Base-by-base conservation (phyloP, 805 yeast genomes). In the Priceomyces melissophilus region DNA sequence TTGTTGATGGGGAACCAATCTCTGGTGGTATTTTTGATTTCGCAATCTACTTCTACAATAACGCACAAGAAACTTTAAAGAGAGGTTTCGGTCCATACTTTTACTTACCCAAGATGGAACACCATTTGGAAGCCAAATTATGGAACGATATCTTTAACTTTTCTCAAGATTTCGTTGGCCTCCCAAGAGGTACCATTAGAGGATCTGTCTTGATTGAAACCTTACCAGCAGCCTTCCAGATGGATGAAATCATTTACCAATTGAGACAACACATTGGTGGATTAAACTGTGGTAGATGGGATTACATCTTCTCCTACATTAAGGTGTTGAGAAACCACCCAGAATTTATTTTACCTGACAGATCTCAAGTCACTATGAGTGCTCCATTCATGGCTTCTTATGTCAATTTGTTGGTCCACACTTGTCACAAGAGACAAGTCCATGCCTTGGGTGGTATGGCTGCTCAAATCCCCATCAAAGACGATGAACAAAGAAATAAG, bases 381-480 rank as follows among this genome's bases (percentile, higher is more conserved):
- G 84, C 86, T 16, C 87, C 90, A 45, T 85, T 85, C 64, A 84
- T 85, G 93, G 71, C 83, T 20, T 78, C 85, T 12, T 85, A 85
- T 57, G 91, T 84, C 40, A 79, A 79, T 52, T 75, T 82, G 54
- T 71, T 85, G 61, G 87, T 85, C 50, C 75, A 81, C 60, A 78
- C 80, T 34, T 82, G 88, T 63, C 95, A 85, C 60, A 73, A 78
- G 54, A 76, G 91, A 67, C 84, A 82, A 47, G 91, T 84, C 32
- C 90, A 84, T 57, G 91, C 91, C 13, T 82, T 85, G 81, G 93
- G 95, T 53, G 95, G 95, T 52, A 85, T 85, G 95, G 91, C 93
- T 49, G 91, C 91, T 3, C 86, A 84, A 50, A 83, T 85, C 53
- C 91, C 93, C 48, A 84, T 84, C 65, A 84, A 84, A 61, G 72